Percentiles rank a stretch among this genome's conserved stretches.
These are phyloP conservation scores for Fennellomyces sp. DNA, from an alignment of 371 early-diverging fungal genomes.

Conservation along the genomic window DNA sequence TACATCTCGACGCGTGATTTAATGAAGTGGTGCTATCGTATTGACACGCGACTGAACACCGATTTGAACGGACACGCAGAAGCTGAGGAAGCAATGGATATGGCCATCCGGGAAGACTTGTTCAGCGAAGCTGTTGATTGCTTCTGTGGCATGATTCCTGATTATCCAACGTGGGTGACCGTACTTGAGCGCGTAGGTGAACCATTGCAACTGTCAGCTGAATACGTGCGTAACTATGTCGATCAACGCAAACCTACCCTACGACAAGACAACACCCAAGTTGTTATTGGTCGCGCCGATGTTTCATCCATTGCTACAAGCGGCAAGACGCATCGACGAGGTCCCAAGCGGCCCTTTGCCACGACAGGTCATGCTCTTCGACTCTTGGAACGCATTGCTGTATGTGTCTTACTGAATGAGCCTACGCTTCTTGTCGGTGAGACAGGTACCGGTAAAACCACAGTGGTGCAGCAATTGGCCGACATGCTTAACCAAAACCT, in stretches of 20 bases:
- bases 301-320: slow-evolving; percentile 45
- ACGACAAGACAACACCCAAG: slow-evolving; percentile 34
- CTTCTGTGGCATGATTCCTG: slow-evolving; percentile 85
- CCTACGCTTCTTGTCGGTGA: slow-evolving; percentile 97
- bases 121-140: slow-evolving; percentile 90
- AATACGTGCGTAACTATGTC: slow-evolving; percentile 73
- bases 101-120: slow-evolving; percentile 54
- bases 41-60: slow-evolving; percentile 49
- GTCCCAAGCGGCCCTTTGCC: slow-evolving; percentile 70
- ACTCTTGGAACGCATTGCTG: slow-evolving; percentile 85
- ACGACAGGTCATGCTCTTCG: slow-evolving; percentile 78
- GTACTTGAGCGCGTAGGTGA: slow-evolving; percentile 71
- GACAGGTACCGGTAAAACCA: slow-evolving; percentile 99
- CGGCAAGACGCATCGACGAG: slow-evolving; percentile 38
- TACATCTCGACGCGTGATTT: slow-evolving; percentile 74
- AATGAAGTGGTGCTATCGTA: slow-evolving; percentile 87
- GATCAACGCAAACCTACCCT: slow-evolving; percentile 75
- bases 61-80: slow-evolving; percentile 32
- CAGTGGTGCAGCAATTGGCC: slow-evolving; percentile 95
- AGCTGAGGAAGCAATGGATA: slow-evolving; percentile 34
- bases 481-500: slow-evolving; percentile 78
- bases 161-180: slow-evolving; percentile 63
- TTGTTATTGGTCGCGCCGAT: slow-evolving; percentile 75
- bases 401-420: slow-evolving; percentile 80
- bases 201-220: slow-evolving; percentile 72